Percentiles rank a stretch among this genome's conserved stretches.
Evolutionary conservation across 768 basidiomycete genomes (phyloP).

Genomic region (Coprinopsis sp.): DNA sequence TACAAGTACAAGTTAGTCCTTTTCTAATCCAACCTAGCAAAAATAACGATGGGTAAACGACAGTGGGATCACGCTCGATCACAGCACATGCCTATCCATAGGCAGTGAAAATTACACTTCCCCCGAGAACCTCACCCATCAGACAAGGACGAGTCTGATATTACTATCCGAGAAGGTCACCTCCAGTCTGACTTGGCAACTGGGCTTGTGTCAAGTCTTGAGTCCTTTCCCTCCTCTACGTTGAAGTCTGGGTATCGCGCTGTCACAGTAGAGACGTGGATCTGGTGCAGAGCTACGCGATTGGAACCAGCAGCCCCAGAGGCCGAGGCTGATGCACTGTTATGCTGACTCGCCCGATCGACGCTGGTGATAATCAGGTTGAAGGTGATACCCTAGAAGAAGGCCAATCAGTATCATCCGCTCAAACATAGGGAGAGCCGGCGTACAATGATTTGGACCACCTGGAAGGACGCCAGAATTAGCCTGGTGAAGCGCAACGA

Average conservation of each 20-base stretch:
- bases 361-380: constrained; percentile 27
- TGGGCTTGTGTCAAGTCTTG: neutral
- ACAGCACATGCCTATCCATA: too few species aligned
- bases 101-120: too few species aligned
- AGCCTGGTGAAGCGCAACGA: neutral
- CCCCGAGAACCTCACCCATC: too few species aligned
- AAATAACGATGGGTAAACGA: too few species aligned
- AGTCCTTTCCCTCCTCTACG: neutral
- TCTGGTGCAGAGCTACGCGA: constrained; percentile 22
- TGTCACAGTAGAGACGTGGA: constrained; percentile 29
- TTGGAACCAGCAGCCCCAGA: constrained; percentile 1
- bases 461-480: constrained; percentile 15
- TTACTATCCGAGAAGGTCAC: too few species aligned
- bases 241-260: constrained; percentile 19
- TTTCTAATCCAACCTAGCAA: too few species aligned
- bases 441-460: constrained; percentile 39
- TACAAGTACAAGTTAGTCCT: too few species aligned
- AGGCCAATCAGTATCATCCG: neutral
- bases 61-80: too few species aligned
- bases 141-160: too few species aligned
- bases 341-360: constrained; percentile 19
- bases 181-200: neutral
- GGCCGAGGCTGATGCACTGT: constrained; percentile 9
- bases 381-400: constrained; percentile 26
- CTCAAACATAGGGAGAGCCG: neutral